Conservation (phyloP, 129 eudicot species). For the Pulicaria dysenterica region DNA sequence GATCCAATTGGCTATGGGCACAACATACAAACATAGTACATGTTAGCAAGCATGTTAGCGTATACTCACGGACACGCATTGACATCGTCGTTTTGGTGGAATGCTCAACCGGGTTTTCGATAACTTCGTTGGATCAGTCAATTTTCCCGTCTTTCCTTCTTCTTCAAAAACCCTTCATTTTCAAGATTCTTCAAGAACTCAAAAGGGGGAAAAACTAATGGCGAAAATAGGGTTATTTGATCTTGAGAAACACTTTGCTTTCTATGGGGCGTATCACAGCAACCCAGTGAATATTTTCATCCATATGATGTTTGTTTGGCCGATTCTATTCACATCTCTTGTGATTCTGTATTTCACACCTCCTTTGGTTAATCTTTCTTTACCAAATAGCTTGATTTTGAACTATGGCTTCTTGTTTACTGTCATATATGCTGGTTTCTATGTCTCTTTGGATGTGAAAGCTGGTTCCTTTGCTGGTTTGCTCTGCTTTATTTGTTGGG, state of each 20-base stretch:
- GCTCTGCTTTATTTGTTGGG: conserved; percentile 62
- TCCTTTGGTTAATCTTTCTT: conserved; percentile 38
- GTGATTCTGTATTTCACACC: conserved; percentile 70
- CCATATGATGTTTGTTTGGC: conserved; percentile 92
- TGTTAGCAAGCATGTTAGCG: conserved; percentile 24
- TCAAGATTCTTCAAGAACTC: not conserved
- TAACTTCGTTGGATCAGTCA: conserved; percentile 5
- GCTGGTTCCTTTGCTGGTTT: conserved; percentile 80
- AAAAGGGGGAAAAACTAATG: conserved; percentile 7
- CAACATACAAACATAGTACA: not conserved
- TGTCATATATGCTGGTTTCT: conserved; percentile 54
- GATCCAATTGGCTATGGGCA: not conserved
- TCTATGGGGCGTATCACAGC: conserved; percentile 93
- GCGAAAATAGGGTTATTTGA: conserved; percentile 69
- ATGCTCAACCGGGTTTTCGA: not conserved
- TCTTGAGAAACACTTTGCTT: conserved; percentile 85
- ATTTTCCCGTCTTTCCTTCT: not conserved
- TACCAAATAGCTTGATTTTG: conserved; percentile 41
- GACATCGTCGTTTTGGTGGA: conserved; percentile 17
- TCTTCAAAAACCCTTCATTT: conserved; percentile 20
- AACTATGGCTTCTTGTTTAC: conserved; percentile 68
- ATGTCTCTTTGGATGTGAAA: conserved; percentile 60
- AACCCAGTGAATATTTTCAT: conserved; percentile 77
- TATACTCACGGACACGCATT: not conserved
- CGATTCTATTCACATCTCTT: conserved; percentile 59